Percentiles rank a stretch among this genome's conserved stretches.
These are phyloP conservation scores for Mycena venus DNA, from an alignment of 768 basidiomycete species.

Conservation along the genomic window DNA sequence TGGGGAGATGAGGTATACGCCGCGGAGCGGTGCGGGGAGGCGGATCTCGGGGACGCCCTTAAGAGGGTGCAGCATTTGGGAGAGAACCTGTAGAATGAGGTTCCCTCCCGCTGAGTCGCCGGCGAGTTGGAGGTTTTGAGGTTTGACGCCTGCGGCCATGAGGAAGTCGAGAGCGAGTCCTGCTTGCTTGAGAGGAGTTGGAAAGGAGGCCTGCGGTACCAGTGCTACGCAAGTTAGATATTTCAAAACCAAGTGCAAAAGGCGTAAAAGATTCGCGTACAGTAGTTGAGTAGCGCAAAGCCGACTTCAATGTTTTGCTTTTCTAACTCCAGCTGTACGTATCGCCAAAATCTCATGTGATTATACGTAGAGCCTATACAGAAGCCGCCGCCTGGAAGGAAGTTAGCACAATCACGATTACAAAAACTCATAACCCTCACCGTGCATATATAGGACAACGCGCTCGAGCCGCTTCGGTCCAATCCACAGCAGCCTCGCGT, in stretches of 20 bases:
- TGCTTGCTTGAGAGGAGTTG: conserved; percentile 46
- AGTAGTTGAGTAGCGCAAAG: conserved; percentile 47
- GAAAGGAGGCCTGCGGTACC: conserved; percentile 41
- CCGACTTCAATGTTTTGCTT: conserved; percentile 39
- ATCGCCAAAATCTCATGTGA: conserved; percentile 44
- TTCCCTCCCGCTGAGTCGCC: conserved; percentile 55
- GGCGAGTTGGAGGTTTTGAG: conserved; percentile 47
- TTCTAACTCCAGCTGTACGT: conserved; percentile 42
- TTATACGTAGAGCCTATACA: conserved; percentile 38
- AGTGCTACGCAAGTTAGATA: conserved; percentile 36
- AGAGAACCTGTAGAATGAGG: conserved; percentile 44
- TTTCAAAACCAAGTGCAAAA: not conserved
- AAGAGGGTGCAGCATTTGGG: conserved; percentile 48
- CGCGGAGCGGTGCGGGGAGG: conserved; percentile 38
- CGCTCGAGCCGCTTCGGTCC: conserved; percentile 46
- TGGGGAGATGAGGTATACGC: conserved; percentile 47
- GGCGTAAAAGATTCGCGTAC: conserved; percentile 34
- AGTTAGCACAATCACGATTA: not conserved
- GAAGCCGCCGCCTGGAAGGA: conserved; percentile 47
- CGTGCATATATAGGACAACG: conserved; percentile 50
- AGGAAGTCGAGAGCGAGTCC: conserved; percentile 45
- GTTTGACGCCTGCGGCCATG: conserved; percentile 43
- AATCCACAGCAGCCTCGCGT: conserved; percentile 51
- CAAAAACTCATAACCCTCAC: conserved; percentile 30
- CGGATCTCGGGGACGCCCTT: conserved; percentile 36